phyloP scores from a whole-genome alignment of 306 rosid genomes.

The Alnus rubra region DNA sequence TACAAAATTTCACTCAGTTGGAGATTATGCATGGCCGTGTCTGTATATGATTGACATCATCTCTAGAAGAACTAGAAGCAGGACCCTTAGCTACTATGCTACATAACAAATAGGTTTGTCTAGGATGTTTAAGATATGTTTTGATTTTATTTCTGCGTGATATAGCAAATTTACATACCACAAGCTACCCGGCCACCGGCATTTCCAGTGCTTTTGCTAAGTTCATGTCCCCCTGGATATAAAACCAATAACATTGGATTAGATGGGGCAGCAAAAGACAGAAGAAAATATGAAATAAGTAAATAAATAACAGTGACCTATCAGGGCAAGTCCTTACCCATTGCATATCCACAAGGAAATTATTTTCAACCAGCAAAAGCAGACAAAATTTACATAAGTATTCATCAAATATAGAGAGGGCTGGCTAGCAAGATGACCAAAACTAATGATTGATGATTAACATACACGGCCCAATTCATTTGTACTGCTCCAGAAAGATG shows the following conservation, averaged over 20 bases:
- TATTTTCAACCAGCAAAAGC: neutral
- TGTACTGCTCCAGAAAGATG: neutral
- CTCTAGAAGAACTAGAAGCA: neutral
- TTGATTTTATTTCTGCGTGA: neutral
- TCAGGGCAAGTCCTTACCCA: neutral
- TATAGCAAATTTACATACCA: conserved; percentile 48
- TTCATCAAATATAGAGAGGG: neutral
- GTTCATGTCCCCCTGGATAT: conserved; percentile 86
- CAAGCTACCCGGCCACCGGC: conserved; percentile 97
- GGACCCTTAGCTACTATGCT: neutral
- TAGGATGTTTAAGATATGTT: neutral
- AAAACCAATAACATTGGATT: conserved; percentile 4
- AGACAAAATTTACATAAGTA: neutral
- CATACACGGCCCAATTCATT: neutral
- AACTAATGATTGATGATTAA: neutral
- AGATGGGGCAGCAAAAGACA: neutral
- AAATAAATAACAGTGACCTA: neutral
- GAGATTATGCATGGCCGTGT: neutral
- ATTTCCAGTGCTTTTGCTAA: conserved; percentile 92
- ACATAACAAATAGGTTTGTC: neutral
- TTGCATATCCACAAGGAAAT: neutral
- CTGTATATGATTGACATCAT: neutral
- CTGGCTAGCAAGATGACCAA: neutral
- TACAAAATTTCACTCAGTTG: neutral
- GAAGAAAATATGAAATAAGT: neutral